Evolutionary conservation across 306 rosid genomes (phyloP).

Genomic region (Quercus suber): DNA sequence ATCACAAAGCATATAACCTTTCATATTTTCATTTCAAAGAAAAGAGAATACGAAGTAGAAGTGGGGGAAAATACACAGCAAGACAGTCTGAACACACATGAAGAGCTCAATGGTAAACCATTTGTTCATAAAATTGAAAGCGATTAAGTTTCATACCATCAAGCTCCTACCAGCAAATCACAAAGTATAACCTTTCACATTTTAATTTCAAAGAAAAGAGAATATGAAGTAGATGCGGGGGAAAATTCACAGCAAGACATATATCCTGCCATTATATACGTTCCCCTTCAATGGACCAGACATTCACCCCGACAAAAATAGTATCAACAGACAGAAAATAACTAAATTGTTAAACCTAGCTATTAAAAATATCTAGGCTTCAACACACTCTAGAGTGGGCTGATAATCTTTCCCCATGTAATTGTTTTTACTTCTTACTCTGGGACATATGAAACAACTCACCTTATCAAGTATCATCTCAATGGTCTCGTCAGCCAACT

Average conservation of each 20-base stretch:
- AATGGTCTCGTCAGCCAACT: constrained; percentile 73
- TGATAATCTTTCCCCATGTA: not conserved
- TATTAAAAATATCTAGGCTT: not conserved
- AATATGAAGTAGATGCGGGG: not conserved
- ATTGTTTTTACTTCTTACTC: not conserved
- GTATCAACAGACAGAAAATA: not conserved
- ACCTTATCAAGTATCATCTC: constrained; percentile 80
- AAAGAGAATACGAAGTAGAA: not conserved
- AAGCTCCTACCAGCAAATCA: no score
- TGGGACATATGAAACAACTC: not conserved
- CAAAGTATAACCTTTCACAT: not conserved
- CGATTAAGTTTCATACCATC: not conserved
- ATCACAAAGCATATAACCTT: not conserved
- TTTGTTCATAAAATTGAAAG: not conserved
- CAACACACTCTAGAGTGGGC: not conserved
- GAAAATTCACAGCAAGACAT: no score
- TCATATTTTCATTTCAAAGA: not conserved
- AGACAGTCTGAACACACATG: constrained; percentile 46
- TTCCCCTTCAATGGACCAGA: not conserved
- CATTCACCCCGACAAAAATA: not conserved
- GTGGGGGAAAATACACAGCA: not conserved
- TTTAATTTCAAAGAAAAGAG: not conserved
- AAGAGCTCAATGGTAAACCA: not conserved
- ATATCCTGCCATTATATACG: no score
- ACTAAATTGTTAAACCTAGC: not conserved